phyloP scores from a whole-genome alignment of 225 moss, liverwort and hornwort species.

The Pleurozium schreberi region DNA sequence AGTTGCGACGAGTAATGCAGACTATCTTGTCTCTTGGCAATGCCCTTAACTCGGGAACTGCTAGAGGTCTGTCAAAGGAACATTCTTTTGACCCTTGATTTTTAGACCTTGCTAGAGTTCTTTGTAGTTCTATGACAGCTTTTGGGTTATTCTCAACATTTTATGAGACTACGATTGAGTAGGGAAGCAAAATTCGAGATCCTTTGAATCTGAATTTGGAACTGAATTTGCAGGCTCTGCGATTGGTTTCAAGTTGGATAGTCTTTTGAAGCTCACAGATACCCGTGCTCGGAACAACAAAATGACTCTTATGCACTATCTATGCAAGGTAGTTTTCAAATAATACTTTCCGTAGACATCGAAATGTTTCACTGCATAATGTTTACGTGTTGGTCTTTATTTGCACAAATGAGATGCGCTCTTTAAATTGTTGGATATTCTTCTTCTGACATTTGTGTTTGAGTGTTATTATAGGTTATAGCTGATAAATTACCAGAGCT shows the following conservation, averaged over 20 bases:
- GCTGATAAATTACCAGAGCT: constrained; percentile 89
- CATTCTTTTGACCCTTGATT: background rate
- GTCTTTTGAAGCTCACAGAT: constrained; percentile 88
- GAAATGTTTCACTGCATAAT: background rate
- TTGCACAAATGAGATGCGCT: background rate
- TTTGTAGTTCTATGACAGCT: background rate
- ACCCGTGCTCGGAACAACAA: constrained; percentile 92
- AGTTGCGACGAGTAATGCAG: constrained; percentile 94
- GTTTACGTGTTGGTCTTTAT: background rate
- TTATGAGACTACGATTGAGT: background rate
- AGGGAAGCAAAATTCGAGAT: background rate
- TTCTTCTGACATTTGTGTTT: background rate
- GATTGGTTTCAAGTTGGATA: constrained; percentile 96
- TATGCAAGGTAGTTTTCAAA: constrained; percentile 67
- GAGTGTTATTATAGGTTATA: constrained; percentile 43
- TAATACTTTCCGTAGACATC: background rate
- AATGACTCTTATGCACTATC: constrained; percentile 99
- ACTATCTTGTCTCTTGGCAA: constrained; percentile 96
- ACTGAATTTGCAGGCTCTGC: constrained; percentile 62
- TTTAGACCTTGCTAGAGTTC: background rate
- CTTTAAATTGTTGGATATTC: background rate
- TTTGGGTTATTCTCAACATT: background rate
- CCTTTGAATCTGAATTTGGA: background rate
- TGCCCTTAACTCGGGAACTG: constrained; percentile 94
- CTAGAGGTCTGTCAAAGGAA: constrained; percentile 43